Conservation (phyloP, 2,329 filamentous ascomycete genomes). For the Chaetomiaceae sp. region DNA sequence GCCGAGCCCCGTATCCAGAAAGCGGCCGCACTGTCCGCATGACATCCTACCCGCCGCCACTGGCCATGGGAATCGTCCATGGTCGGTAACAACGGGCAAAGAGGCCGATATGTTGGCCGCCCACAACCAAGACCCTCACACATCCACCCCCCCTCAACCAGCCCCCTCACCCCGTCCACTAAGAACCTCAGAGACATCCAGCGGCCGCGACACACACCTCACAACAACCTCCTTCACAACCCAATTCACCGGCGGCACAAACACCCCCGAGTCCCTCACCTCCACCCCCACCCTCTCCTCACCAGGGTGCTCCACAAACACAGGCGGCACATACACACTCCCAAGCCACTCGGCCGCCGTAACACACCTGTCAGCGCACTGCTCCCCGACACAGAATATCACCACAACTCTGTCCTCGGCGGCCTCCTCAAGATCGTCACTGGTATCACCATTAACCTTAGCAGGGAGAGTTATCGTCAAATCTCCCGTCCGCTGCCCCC, state of each 20-base stretch:
- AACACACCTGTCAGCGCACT: constrained; percentile 1
- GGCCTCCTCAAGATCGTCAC: neutral
- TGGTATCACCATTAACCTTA: constrained; percentile 6
- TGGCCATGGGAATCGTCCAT: too few species aligned
- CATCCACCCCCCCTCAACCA: too few species aligned
- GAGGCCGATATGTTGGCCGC: too few species aligned
- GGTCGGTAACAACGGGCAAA: too few species aligned
- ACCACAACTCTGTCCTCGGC: constrained; percentile 19
- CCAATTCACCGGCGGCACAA: constrained; percentile 21
- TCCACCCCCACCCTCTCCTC: neutral
- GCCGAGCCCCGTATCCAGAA: too few species aligned
- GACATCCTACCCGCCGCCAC: too few species aligned
- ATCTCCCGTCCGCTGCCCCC: constrained; percentile 9
- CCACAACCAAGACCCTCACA: too few species aligned
- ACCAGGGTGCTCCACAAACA: constrained; percentile 2
- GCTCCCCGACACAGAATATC: constrained; percentile 17
- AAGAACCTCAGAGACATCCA: too few species aligned
- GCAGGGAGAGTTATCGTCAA: constrained; percentile 9
- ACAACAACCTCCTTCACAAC: constrained; percentile 12
- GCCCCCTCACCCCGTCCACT: too few species aligned
- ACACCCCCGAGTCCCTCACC: constrained; percentile 11
- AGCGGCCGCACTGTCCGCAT: too few species aligned
- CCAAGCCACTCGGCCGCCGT: constrained; percentile 15
- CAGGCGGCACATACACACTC: constrained; percentile 16
- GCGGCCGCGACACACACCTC: neutral